Conservation (phyloP, 2,329 filamentous ascomycete species). For the Coniochaeta hoffmannii region DNA sequence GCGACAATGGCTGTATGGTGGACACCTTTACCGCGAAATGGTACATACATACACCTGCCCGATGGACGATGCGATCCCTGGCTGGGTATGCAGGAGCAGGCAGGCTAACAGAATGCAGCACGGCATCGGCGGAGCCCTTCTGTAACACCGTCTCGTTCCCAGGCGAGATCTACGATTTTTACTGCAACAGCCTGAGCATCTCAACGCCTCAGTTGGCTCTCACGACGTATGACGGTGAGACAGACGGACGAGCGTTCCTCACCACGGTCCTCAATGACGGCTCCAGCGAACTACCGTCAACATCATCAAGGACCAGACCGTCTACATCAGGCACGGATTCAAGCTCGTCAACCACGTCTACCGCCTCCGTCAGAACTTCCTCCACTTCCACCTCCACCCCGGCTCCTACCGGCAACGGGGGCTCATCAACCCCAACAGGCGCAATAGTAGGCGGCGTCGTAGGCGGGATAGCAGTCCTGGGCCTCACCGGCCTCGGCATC, state of each 20-base stretch:
- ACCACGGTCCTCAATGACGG: conserved; percentile 9
- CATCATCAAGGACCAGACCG: conserved; percentile 2
- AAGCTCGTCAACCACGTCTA: conserved; percentile 14
- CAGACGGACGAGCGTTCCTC: conserved; percentile 21
- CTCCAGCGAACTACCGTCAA: not conserved
- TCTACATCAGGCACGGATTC: conserved; percentile 5
- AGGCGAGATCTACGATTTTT: conserved; percentile 34
- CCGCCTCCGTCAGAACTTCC: conserved; percentile 4
- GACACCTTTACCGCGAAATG: conserved; percentile 38
- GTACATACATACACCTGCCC: conserved; percentile 26
- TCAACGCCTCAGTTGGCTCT: conserved; percentile 26
- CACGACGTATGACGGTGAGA: conserved; percentile 34
- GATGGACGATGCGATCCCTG: not conserved
- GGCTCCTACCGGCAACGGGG: conserved; percentile 5
- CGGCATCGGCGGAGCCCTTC: conserved; percentile 24
- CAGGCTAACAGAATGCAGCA: conserved; percentile 22
- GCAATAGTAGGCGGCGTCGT: conserved; percentile 30
- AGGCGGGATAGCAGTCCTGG: conserved; percentile 26
- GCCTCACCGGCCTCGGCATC: conserved; percentile 18
- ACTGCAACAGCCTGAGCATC: conserved; percentile 28
- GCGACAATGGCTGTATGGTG: conserved; percentile 30
- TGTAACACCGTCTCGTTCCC: conserved; percentile 39
- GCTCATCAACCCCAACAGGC: conserved; percentile 19
- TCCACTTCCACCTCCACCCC: conserved; percentile 1
- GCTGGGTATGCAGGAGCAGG: not conserved